These are phyloP conservation scores for Wickerhamomyces alni DNA, from an alignment of 805 yeast species.

Conservation along the genomic window DNA sequence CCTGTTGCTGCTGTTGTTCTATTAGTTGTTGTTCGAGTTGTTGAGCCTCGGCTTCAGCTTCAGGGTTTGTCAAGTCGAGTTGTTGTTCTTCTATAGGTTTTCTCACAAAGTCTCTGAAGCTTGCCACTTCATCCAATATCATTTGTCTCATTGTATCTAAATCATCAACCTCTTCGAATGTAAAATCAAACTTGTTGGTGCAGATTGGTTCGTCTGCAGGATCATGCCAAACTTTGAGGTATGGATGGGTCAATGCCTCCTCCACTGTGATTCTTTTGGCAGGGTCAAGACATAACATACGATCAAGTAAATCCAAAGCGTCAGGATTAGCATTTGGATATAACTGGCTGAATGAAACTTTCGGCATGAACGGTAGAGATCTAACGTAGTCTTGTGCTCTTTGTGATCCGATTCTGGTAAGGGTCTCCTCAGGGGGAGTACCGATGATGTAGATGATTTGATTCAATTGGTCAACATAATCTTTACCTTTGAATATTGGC, in stretches of 20 bases:
- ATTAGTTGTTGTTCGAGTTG: constrained; percentile 15
- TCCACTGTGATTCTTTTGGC: constrained; percentile 77
- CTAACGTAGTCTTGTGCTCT: constrained; percentile 91
- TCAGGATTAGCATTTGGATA: constrained; percentile 85
- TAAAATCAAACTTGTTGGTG: constrained; percentile 72
- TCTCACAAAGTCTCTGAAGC: constrained; percentile 77
- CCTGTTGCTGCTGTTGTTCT: constrained; percentile 11
- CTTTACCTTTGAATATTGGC: constrained; percentile 92
- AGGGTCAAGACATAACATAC: constrained; percentile 86
- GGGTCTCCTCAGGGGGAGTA: constrained; percentile 76
- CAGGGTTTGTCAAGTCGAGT: constrained; percentile 27
- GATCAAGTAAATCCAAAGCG: constrained; percentile 75
- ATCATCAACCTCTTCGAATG: constrained; percentile 78
- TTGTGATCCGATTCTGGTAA: constrained; percentile 68
- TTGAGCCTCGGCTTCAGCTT: constrained; percentile 10
- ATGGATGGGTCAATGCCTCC: constrained; percentile 86
- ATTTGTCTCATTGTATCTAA: constrained; percentile 66
- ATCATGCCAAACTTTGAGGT: constrained; percentile 85
- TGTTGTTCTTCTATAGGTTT: constrained; percentile 60
- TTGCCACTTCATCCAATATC: constrained; percentile 74
- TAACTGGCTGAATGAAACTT: constrained; percentile 60
- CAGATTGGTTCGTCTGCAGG: constrained; percentile 89
- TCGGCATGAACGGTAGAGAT: constrained; percentile 76
- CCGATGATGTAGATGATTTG: constrained; percentile 84
- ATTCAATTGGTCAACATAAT: constrained; percentile 90